Evolutionary conservation across 2,329 filamentous ascomycete species (phyloP).

Genomic region (Xylariaceae sp.): DNA sequence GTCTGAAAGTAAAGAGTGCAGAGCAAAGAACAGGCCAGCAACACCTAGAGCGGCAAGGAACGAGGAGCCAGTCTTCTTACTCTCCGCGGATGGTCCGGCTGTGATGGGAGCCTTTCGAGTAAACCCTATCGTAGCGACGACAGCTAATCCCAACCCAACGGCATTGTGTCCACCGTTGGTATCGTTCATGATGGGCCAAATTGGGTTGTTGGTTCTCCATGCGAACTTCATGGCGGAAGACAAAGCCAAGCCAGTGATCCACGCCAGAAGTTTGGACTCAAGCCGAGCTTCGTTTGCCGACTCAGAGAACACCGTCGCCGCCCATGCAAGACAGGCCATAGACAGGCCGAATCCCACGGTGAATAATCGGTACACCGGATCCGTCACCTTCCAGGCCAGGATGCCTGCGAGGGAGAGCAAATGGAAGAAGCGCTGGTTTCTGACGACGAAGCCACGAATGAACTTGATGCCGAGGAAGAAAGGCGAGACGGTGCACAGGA

Average conservation of each 20-base stretch:
- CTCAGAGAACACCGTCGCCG: conserved; percentile 74
- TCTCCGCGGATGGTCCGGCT: conserved; percentile 31
- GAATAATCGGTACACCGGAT: conserved; percentile 72
- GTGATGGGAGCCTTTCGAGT: conserved; percentile 59
- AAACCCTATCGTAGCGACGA: conserved; percentile 70
- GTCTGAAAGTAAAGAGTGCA: conserved; percentile 91
- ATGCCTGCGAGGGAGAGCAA: conserved; percentile 74
- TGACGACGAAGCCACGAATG: conserved; percentile 62
- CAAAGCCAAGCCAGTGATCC: conserved; percentile 72
- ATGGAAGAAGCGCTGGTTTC: conserved; percentile 66
- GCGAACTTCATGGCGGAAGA: conserved; percentile 90
- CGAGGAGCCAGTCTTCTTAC: conserved; percentile 57
- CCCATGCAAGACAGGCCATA: conserved; percentile 78
- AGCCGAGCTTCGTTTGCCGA: conserved; percentile 67
- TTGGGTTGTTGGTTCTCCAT: conserved; percentile 88
- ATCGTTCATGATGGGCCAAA: conserved; percentile 91
- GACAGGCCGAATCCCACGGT: conserved; percentile 74
- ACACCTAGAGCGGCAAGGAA: conserved; percentile 71
- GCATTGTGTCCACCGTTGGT: conserved; percentile 92
- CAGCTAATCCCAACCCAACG: conserved; percentile 67
- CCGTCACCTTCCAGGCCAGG: conserved; percentile 68
- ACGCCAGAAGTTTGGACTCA: conserved; percentile 76
- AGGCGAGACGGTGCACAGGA: conserved; percentile 80
- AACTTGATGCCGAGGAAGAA: conserved; percentile 67
- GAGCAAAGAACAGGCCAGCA: conserved; percentile 76